These are phyloP conservation scores for Acanthamoeba royreba DNA, from an alignment of 208 protist genomes.

Conservation along the genomic window DNA sequence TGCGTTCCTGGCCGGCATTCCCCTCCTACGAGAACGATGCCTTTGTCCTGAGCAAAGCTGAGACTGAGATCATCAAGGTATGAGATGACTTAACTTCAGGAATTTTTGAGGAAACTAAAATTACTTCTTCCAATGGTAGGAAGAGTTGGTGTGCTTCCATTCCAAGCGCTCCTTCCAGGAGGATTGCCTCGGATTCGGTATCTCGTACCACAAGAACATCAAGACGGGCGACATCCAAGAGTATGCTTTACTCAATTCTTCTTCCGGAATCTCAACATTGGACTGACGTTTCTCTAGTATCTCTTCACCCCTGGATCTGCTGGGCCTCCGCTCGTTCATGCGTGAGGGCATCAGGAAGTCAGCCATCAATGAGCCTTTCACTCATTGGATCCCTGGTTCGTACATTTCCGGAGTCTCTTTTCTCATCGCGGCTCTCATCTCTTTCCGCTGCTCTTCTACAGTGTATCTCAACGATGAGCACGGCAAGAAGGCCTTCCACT, in stretches of 20 bases:
- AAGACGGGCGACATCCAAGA: conserved; percentile 33
- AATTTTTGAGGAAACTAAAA: too few relatives aligned
- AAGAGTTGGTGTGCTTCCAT: conserved; percentile 42
- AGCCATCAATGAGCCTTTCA: conserved; percentile 51
- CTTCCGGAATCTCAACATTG: background rate
- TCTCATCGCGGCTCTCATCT: background rate
- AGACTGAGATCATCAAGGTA: conserved; percentile 33
- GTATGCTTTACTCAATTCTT: background rate
- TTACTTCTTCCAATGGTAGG: too few relatives aligned
- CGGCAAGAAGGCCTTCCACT: conserved; percentile 33
- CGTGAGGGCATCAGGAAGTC: conserved; percentile 11
- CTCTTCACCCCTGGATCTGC: conserved; percentile 11
- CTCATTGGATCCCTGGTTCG: conserved; percentile 9
- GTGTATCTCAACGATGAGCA: conserved; percentile 40
- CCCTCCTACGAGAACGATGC: background rate
- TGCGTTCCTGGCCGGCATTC: conserved; percentile 39
- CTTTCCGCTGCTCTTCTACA: background rate
- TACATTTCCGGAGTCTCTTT: background rate
- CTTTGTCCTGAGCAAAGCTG: background rate
- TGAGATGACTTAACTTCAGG: too few relatives aligned
- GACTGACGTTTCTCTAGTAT: background rate
- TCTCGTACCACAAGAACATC: conserved; percentile 35
- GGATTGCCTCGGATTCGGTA: conserved; percentile 40
- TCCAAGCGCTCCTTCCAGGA: conserved; percentile 37
- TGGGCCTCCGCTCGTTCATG: conserved; percentile 42